These are phyloP conservation scores for Zoysia pacifica DNA, from an alignment of 176 grass and related monocot species.

Conservation along the genomic window DNA sequence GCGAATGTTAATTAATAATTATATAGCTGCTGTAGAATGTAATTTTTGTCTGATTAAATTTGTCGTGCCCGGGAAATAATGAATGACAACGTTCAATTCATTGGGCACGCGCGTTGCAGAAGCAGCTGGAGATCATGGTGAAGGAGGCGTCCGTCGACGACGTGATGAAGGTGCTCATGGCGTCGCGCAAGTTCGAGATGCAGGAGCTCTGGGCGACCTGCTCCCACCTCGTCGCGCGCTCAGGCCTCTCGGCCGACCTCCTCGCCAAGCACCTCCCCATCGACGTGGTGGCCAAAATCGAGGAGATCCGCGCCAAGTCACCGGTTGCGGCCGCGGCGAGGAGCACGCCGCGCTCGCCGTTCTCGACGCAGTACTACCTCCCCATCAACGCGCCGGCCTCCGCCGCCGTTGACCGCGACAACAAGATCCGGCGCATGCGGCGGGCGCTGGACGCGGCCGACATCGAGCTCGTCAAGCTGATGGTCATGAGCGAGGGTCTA, in stretches of 20 bases:
- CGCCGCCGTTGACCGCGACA: slow-evolving; percentile 54
- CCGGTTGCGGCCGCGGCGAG: slow-evolving; percentile 15
- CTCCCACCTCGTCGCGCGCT: slow-evolving; percentile 84
- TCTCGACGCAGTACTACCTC: slow-evolving; percentile 61
- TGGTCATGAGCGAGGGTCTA: slow-evolving; percentile 98
- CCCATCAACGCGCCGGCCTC: slow-evolving; percentile 49
- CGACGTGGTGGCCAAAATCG: slow-evolving; percentile 75
- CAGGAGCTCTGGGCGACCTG: slow-evolving; percentile 82
- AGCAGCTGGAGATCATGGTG: slow-evolving; percentile 89
- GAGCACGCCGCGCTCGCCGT: slow-evolving; percentile 57
- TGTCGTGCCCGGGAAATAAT: no score
- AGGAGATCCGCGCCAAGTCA: slow-evolving; percentile 74
- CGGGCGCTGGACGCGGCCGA: slow-evolving; percentile 89
- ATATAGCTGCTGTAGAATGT: background rate
- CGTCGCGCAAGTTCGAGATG: slow-evolving; percentile 88
- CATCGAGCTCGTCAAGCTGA: slow-evolving; percentile 99
- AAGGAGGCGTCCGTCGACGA: slow-evolving; percentile 94
- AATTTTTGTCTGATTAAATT: background rate
- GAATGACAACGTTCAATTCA: background rate
- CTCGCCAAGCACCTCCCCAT: slow-evolving; percentile 93
- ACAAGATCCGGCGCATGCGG: slow-evolving; percentile 91
- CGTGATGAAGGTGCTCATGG: slow-evolving; percentile 93
- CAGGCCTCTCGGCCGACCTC: slow-evolving; percentile 78
- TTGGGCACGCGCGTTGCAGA: slow-evolving; percentile 45
- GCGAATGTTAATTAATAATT: background rate